Percentiles rank a stretch among this genome's conserved stretches.
Conservation (phyloP, 2,329 filamentous ascomycete species). For the Cladosporium austrohemisphaericum region DNA sequence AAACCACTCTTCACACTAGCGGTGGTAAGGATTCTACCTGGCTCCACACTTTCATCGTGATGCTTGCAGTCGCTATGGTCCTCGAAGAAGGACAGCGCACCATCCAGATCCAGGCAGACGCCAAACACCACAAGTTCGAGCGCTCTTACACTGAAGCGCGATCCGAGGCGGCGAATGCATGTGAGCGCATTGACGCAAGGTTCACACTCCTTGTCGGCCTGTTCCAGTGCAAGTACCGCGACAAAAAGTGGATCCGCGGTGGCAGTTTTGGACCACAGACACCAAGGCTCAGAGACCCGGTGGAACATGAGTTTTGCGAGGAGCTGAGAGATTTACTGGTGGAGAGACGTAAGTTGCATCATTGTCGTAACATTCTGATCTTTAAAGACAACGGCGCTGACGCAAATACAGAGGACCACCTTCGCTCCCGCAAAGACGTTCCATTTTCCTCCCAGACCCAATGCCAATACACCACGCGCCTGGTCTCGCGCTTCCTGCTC, state of each 20-base stretch:
- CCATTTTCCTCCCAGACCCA: conserved; percentile 38
- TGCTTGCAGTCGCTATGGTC: conserved; percentile 47
- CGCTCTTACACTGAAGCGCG: conserved; percentile 27
- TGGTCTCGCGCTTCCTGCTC: conserved; percentile 43
- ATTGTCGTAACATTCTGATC: too few relatives aligned
- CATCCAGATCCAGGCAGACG: conserved; percentile 41
- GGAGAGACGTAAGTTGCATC: conserved; percentile 44
- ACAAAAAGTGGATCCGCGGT: conserved; percentile 35
- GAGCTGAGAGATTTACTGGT: conserved; percentile 38
- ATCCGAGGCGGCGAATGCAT: conserved; percentile 37
- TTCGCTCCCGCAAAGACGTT: conserved; percentile 36
- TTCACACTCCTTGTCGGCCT: conserved; percentile 44
- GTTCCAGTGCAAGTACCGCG: conserved; percentile 48
- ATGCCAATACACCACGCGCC: conserved; percentile 39
- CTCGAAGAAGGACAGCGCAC: conserved; percentile 48
- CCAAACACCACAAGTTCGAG: conserved; percentile 33
- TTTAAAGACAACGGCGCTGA: too few relatives aligned
- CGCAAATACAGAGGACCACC: conserved; percentile 34
- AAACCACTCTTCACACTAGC: conserved; percentile 44
- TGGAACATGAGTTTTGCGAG: conserved; percentile 35
- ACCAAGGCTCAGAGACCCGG: conserved; percentile 35
- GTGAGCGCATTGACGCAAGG: conserved; percentile 42
- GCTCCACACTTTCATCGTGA: conserved; percentile 44
- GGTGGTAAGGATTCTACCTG: conserved; percentile 42
- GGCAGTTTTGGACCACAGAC: conserved; percentile 39